Evolutionary conservation across 495 filamentous ascomycete species (phyloP), one percentile per base, ranked within the genome.

Genomic region (Rhizodiscina lignyota): DNA sequence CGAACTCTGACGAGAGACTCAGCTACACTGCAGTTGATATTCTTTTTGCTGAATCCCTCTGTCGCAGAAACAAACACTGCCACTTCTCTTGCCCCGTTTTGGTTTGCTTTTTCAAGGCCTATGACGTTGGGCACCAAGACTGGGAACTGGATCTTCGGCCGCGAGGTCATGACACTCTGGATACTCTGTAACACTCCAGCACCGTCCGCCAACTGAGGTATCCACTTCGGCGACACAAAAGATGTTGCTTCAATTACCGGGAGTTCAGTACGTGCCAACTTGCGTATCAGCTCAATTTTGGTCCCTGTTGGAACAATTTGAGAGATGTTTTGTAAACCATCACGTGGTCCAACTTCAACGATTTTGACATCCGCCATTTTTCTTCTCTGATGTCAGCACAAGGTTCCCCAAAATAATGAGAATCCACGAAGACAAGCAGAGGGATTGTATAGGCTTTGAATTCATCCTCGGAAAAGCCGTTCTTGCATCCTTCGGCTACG

Each of bases 341-440:
- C 62, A 8, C 62, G 55, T 15, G 62, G 61, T 0, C 61, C 60
- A 32, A 66, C 63, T 51, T 66, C 61, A 28, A 64, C n/a, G n/a
- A n/a, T n/a, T n/a, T n/a, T n/a, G n/a, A n/a, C n/a, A n/a, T n/a
- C n/a, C n/a, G n/a, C n/a, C n/a, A n/a, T n/a, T n/a, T n/a, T n/a
- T n/a, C n/a, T n/a, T n/a, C n/a, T n/a, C n/a, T n/a, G n/a, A n/a
- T n/a, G n/a, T n/a, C n/a, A n/a, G n/a, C n/a, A n/a, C n/a, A n/a
- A n/a, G n/a, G n/a, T n/a, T n/a, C n/a, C n/a, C n/a, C n/a, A n/a
- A n/a, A n/a, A n/a, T n/a, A n/a, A n/a, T n/a, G n/a, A n/a, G n/a
- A n/a, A n/a, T n/a, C n/a, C n/a, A n/a, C n/a, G n/a, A n/a, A n/a
- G n/a, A n/a, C n/a, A n/a, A n/a, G n/a, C n/a, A n/a, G n/a, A n/a